Evolutionary conservation across 2,329 filamentous ascomycete genomes (phyloP).

Genomic region (Aaosphaeria arxii): DNA sequence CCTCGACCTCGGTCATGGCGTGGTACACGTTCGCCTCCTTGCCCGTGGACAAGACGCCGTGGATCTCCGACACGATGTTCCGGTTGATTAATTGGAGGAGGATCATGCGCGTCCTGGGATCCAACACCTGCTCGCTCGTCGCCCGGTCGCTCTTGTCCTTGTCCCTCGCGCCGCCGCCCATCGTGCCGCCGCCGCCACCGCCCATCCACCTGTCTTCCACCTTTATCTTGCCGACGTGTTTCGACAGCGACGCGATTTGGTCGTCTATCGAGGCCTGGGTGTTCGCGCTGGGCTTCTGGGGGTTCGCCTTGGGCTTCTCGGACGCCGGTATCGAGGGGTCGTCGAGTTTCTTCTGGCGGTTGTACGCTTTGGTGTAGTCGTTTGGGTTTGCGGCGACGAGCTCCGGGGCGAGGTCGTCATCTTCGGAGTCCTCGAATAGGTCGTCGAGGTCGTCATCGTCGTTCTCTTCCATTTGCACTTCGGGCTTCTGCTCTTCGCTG

Average conservation of each 20-base stretch:
- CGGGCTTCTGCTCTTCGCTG: not conserved
- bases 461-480: constrained; percentile 35
- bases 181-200: constrained; percentile 47
- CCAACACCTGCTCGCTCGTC: constrained; percentile 90
- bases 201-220: constrained; percentile 62
- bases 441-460: constrained; percentile 65
- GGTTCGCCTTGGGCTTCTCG: constrained; percentile 68
- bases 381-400: constrained; percentile 55
- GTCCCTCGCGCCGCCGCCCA: constrained; percentile 43
- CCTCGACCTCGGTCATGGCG: constrained; percentile 63
- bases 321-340: constrained; percentile 48
- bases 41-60: constrained; percentile 92
- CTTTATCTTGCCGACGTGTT: constrained; percentile 81
- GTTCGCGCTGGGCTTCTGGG: constrained; percentile 69
- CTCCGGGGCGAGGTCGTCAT: constrained; percentile 55
- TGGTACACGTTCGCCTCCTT: constrained; percentile 99
- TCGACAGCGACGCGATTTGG: constrained; percentile 78
- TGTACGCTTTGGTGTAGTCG: constrained; percentile 84
- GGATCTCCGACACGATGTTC: constrained; percentile 82
- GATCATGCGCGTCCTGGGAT: constrained; percentile 92
- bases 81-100: constrained; percentile 94
- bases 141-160: constrained; percentile 92
- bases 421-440: constrained; percentile 57
- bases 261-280: constrained; percentile 79
- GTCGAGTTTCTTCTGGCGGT: constrained; percentile 72